Conservation (phyloP, 306 rosid genomes). For the Cucumis sativus region Cucumber_9930_V3 NC_026661.2:7227501-7228000, state of each 20-base stretch:
- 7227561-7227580: background rate
- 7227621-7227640: background rate
- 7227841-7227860: background rate
- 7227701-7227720: background rate
- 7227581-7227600: background rate
- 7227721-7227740: background rate
- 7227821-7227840: background rate
- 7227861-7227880: background rate
- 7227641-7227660: background rate
- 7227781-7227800: background rate
- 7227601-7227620: background rate
- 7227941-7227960: background rate
- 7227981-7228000: background rate
- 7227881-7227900: too few species aligned
- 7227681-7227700: background rate
- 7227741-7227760: background rate
- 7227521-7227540: background rate
- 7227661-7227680: background rate
- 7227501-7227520: background rate
- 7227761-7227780: background rate
- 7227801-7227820: background rate
- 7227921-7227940: background rate
- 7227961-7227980: background rate
- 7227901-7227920: background rate
- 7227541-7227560: background rate